A percentile compares a stretch with the other conserved stretches of the same genome.
phyloP scores from a whole-genome alignment of 2,329 filamentous ascomycete genomes.

The Fusarium pseudograminearum region DNA sequence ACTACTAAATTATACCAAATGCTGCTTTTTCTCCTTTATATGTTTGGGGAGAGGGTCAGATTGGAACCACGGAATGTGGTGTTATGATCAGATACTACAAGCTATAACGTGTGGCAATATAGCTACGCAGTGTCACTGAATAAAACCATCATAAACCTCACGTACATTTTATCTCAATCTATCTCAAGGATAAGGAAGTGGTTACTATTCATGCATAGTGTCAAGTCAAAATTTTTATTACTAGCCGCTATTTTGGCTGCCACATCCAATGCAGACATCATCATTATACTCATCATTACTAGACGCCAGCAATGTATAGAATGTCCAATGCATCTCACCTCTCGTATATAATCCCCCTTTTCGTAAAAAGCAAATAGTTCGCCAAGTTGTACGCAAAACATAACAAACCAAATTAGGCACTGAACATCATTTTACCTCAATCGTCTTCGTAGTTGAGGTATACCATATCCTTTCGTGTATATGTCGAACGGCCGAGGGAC shows the following conservation, averaged over 20 bases:
- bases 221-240: not conserved
- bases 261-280: not conserved
- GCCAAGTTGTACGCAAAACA: not conserved
- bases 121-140: not conserved
- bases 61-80: constrained; percentile 6
- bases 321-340: not conserved
- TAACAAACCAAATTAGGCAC: not conserved
- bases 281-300: not conserved
- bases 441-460: not conserved
- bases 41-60: constrained; percentile 6
- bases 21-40: constrained; percentile 2
- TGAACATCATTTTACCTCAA: not conserved
- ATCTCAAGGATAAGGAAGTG: too few relatives aligned
- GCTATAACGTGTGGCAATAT: not conserved
- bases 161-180: too few relatives aligned
- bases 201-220: too few relatives aligned
- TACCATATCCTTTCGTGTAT: not conserved
- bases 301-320: not conserved
- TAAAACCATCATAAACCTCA: not conserved
- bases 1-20: constrained; percentile 24
- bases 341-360: not conserved
- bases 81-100: not conserved
- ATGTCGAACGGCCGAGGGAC: not conserved
- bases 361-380: not conserved
- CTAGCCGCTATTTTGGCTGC: not conserved